Conservation (phyloP, 208 protist genomes). For the Leishmania major region DNA sequence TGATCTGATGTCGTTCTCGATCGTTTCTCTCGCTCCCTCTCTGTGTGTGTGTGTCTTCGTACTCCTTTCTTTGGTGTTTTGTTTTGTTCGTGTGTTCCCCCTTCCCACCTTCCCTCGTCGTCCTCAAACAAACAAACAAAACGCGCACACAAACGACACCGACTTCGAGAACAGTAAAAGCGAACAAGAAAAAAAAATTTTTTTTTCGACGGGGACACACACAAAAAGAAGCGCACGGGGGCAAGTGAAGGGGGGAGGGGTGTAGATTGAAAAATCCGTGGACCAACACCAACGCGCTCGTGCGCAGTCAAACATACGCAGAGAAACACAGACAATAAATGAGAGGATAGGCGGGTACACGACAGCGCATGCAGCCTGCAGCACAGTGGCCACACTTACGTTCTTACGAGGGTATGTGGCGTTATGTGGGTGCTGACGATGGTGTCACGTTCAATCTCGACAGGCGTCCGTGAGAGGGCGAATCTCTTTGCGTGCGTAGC, state of each 20-base stretch:
- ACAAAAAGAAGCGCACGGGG: background rate
- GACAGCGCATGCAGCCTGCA: background rate
- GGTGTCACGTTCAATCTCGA: background rate
- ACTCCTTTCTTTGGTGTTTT: too few species aligned
- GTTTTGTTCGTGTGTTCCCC: too few species aligned
- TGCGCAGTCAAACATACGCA: background rate
- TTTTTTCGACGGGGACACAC: too few species aligned
- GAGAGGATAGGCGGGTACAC: background rate
- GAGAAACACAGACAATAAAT: background rate
- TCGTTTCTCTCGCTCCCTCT: background rate
- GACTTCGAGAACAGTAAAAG: too few species aligned
- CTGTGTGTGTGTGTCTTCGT: background rate
- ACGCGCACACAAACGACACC: too few species aligned
- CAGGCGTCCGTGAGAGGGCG: background rate
- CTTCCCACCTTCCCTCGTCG: too few species aligned
- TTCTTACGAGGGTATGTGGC: background rate
- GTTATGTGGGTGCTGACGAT: background rate
- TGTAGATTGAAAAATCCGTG: conserved; percentile 17
- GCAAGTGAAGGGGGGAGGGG: background rate
- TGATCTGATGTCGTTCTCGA: background rate
- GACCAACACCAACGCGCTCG: background rate
- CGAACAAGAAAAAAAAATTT: too few species aligned
- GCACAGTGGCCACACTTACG: background rate
- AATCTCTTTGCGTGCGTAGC: background rate
- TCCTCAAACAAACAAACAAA: too few species aligned